These are phyloP conservation scores for Bryoglossum gracile DNA, from an alignment of 495 filamentous ascomycete genomes.

Conservation along the genomic window DNA sequence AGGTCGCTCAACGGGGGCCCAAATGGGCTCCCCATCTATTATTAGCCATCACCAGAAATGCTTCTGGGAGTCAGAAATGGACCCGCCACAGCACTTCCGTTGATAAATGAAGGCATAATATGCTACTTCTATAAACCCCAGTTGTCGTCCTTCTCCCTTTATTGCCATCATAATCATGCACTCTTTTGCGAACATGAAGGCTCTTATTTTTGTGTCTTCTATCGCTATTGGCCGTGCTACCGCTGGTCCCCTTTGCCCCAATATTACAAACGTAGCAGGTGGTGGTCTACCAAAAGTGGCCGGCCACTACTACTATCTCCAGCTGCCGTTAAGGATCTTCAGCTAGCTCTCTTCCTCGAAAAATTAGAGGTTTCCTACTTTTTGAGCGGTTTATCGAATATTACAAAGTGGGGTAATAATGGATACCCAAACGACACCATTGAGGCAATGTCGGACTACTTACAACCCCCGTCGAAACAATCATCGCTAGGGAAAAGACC, in stretches of 20 bases:
- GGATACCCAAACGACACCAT: conserved; percentile 10
- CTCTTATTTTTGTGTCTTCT: conserved; percentile 12
- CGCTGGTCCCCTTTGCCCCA: conserved; percentile 2
- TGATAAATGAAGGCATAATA: neutral
- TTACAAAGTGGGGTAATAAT: conserved; percentile 9
- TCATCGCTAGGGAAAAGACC: no score
- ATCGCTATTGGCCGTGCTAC: neutral
- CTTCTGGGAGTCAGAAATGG: conserved; percentile 9
- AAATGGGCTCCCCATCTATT: conserved; percentile 11
- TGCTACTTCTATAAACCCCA: neutral
- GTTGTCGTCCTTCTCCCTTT: neutral
- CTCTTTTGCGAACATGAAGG: neutral
- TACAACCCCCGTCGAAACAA: no score
- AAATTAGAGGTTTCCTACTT: conserved; percentile 13
- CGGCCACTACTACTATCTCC: conserved; percentile 2
- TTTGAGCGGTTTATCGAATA: conserved; percentile 9
- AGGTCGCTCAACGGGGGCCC: neutral
- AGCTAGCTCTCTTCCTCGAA: conserved; percentile 11
- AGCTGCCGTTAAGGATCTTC: conserved; percentile 5
- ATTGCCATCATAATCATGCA: conserved; percentile 3
- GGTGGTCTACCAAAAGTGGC: conserved; percentile 6
- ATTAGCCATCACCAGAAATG: conserved; percentile 5
- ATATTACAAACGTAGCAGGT: conserved; percentile 9
- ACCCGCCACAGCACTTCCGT: neutral
- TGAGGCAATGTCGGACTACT: no score